Conservation (phyloP, 345 rosid genomes). For the Odontarrhena argentea region DNA sequence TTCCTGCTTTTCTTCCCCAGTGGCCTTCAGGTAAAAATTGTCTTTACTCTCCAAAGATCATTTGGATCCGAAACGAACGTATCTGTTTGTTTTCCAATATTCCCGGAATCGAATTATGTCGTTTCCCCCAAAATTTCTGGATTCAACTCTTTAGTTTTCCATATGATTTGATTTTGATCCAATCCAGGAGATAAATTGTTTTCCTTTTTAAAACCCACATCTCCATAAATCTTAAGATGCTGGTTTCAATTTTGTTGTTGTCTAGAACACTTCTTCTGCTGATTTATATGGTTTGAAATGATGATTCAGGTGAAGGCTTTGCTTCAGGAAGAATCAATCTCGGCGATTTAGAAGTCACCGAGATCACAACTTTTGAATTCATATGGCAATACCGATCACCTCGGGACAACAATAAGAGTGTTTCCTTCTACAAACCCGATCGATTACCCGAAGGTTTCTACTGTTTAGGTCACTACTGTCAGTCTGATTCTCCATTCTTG, state of each 20-base stretch:
- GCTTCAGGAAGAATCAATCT: slow-evolving; percentile 68
- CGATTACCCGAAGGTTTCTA: slow-evolving; percentile 63
- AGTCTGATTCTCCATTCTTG: slow-evolving; percentile 52
- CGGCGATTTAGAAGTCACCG: slow-evolving; percentile 67
- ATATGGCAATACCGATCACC: slow-evolving; percentile 58
- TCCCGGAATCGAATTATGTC: background rate
- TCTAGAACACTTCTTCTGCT: slow-evolving; percentile 25
- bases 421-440: slow-evolving; percentile 67
- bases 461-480: slow-evolving; percentile 75
- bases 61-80: background rate
- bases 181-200: slow-evolving; percentile 2
- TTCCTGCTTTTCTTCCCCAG: slow-evolving; percentile 65
- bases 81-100: too few species aligned
- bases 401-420: slow-evolving; percentile 42
- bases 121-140: background rate
- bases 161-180: slow-evolving; percentile 35
- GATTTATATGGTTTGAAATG: slow-evolving; percentile 38
- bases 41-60: background rate
- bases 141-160: background rate
- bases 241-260: slow-evolving; percentile 34
- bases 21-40: slow-evolving; percentile 74
- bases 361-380: slow-evolving; percentile 56
- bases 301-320: slow-evolving; percentile 63
- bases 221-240: too few species aligned
- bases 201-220: background rate